These are phyloP conservation scores for Thermothielavioides terrestris DNA, from an alignment of 495 filamentous ascomycete genomes.

Conservation along the genomic window DNA sequence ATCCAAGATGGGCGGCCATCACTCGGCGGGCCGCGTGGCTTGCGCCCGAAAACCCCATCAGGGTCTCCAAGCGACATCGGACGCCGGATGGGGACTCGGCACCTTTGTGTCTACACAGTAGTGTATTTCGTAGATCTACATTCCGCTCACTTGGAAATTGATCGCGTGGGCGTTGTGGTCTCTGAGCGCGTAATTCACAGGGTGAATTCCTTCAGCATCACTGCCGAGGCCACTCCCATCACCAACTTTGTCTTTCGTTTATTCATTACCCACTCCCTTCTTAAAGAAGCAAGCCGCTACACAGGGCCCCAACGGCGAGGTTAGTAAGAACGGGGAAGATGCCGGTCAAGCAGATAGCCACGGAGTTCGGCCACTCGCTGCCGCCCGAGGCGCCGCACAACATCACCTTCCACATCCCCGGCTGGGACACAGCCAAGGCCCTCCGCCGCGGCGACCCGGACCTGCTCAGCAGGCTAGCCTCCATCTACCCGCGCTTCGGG, in stretches of 20 bases:
- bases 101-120: neutral
- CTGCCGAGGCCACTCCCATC: too few species aligned
- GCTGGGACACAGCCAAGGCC: slow-evolving; percentile 23
- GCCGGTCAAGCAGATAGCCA: slow-evolving; percentile 28
- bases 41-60: neutral
- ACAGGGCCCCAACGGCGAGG: too few species aligned
- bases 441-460: slow-evolving; percentile 27
- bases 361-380: slow-evolving; percentile 29
- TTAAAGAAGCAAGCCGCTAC: too few species aligned
- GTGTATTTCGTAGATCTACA: too few species aligned
- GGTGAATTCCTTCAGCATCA: too few species aligned
- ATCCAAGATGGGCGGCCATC: too few species aligned
- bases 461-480: slow-evolving; percentile 21
- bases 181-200: too few species aligned
- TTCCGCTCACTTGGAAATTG: too few species aligned
- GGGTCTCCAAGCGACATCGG: slow-evolving; percentile 5
- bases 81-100: neutral
- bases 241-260: neutral
- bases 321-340: slow-evolving; percentile 11
- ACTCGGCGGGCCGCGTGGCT: neutral
- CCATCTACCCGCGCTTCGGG: slow-evolving; percentile 38
- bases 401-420: slow-evolving; percentile 29
- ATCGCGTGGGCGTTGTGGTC: too few species aligned
- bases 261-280: neutral
- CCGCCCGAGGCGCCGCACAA: slow-evolving; percentile 37